These are phyloP conservation scores for Brassica nigra DNA, from an alignment of 345 rosid species.

Conservation along the genomic window DNA sequence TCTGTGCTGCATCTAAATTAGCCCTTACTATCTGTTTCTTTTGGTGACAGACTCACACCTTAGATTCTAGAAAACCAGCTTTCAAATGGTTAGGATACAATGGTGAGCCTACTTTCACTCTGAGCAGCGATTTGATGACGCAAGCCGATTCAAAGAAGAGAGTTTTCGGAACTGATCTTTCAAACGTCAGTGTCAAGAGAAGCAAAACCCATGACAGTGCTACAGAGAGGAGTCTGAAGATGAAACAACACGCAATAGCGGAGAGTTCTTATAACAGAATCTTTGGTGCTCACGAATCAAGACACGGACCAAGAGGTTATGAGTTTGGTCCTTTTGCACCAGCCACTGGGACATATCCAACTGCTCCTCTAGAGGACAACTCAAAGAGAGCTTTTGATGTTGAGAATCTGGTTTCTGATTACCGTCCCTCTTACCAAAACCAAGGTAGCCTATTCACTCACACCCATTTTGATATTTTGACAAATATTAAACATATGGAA, in stretches of 20 bases:
- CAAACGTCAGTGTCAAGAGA: slow-evolving; percentile 57
- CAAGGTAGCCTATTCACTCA: slow-evolving; percentile 53
- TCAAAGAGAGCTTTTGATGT: slow-evolving; percentile 48
- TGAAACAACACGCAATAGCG: slow-evolving; percentile 42
- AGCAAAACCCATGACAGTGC: slow-evolving; percentile 43
- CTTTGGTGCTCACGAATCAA: slow-evolving; percentile 38
- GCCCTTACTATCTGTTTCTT: neutral
- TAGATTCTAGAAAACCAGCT: slow-evolving; percentile 80
- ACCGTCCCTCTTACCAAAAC: slow-evolving; percentile 71
- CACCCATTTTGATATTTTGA: neutral
- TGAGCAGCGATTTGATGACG: slow-evolving; percentile 37
- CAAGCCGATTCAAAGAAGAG: slow-evolving; percentile 59
- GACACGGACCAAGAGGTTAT: slow-evolving; percentile 48
- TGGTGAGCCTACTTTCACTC: slow-evolving; percentile 47
- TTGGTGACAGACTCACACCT: slow-evolving; percentile 68
- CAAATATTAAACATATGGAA: neutral
- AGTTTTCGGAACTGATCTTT: slow-evolving; percentile 73
- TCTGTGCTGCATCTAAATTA: neutral
- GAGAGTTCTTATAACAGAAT: slow-evolving; percentile 47
- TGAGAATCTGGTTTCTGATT: slow-evolving; percentile 60
- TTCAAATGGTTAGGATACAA: slow-evolving; percentile 82
- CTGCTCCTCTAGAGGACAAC: slow-evolving; percentile 34
- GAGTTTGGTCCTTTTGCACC: slow-evolving; percentile 89
- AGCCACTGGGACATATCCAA: slow-evolving; percentile 32
- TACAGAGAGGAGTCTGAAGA: slow-evolving; percentile 34